A percentile compares a stretch with the other conserved stretches of the same genome.
These are phyloP conservation scores for Digitaria exilis DNA, from an alignment of 202 grass and related monocot species.

Conservation along the genomic window DNA sequence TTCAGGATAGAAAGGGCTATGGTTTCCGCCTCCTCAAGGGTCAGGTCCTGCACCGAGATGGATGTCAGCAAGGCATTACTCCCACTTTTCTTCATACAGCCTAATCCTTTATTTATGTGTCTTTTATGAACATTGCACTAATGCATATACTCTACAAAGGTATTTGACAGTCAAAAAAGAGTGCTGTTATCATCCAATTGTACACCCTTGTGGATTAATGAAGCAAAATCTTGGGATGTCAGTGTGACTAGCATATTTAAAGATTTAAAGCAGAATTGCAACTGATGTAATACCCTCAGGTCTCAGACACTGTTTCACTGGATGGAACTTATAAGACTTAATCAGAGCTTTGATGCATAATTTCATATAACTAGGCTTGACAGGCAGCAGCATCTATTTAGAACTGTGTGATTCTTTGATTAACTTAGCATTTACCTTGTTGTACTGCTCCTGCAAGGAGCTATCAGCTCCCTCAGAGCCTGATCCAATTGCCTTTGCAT, in stretches of 20 bases:
- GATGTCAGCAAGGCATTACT: background rate
- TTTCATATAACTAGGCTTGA: background rate
- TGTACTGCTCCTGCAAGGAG: slow-evolving; percentile 95
- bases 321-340: background rate
- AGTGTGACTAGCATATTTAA: background rate
- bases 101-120: background rate
- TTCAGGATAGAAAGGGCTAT: slow-evolving; percentile 95
- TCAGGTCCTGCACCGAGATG: slow-evolving; percentile 67
- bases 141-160: background rate
- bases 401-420: background rate
- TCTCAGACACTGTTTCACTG: background rate
- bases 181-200: background rate
- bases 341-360: slow-evolving; percentile 6
- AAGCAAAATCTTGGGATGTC: background rate
- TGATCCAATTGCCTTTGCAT: slow-evolving; percentile 92
- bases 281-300: background rate
- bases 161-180: background rate
- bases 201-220: background rate
- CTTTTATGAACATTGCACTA: background rate
- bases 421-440: slow-evolving; percentile 61
- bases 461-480: slow-evolving; percentile 98
- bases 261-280: slow-evolving; percentile 1
- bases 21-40: slow-evolving; percentile 83
- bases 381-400: background rate
- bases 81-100: background rate